A percentile compares a stretch with the other conserved stretches of the same genome.
These are phyloP conservation scores for Periconia macrospinosa DNA, from an alignment of 2,329 filamentous ascomycete genomes.

Conservation along the genomic window DNA sequence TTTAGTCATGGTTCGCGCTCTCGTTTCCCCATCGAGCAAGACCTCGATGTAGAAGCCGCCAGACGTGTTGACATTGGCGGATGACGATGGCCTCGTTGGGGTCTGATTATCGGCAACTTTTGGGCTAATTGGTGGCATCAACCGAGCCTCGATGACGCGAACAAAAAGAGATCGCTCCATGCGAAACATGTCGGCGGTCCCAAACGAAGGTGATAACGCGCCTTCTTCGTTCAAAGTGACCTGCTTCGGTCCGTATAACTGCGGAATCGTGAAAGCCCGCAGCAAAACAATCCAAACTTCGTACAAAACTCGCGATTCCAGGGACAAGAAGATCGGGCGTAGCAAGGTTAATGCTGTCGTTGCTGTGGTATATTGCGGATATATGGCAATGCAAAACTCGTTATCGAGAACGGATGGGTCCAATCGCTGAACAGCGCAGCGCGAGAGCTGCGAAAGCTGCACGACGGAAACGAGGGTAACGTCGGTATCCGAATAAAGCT, in stretches of 20 bases:
- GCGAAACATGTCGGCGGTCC: constrained; percentile 64
- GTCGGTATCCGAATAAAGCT: constrained; percentile 84
- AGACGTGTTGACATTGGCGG: constrained; percentile 24
- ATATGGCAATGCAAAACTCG: constrained; percentile 92
- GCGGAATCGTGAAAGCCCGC: constrained; percentile 87
- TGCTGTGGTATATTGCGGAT: constrained; percentile 83
- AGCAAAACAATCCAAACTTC: constrained; percentile 97
- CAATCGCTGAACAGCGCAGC: constrained; percentile 86
- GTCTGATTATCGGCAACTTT: constrained; percentile 34
- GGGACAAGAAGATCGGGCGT: constrained; percentile 83
- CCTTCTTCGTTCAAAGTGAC: constrained; percentile 45
- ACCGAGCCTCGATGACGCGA: constrained; percentile 64
- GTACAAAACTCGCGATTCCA: constrained; percentile 87
- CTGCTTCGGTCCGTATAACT: constrained; percentile 75
- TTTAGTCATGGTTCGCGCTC: constrained; percentile 74
- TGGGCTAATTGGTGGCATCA: constrained; percentile 46
- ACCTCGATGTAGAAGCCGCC: constrained; percentile 81
- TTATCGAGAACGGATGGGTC: constrained; percentile 89
- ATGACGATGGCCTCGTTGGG: constrained; percentile 35
- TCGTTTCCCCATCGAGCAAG: constrained; percentile 75
- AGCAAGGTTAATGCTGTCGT: constrained; percentile 74
- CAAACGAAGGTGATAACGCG: constrained; percentile 37
- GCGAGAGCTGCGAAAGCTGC: constrained; percentile 83
- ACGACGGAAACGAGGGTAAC: constrained; percentile 78
- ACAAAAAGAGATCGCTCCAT: constrained; percentile 65